phyloP scores from a whole-genome alignment of 2,329 filamentous ascomycete genomes.

The Fusarium sp. region DNA sequence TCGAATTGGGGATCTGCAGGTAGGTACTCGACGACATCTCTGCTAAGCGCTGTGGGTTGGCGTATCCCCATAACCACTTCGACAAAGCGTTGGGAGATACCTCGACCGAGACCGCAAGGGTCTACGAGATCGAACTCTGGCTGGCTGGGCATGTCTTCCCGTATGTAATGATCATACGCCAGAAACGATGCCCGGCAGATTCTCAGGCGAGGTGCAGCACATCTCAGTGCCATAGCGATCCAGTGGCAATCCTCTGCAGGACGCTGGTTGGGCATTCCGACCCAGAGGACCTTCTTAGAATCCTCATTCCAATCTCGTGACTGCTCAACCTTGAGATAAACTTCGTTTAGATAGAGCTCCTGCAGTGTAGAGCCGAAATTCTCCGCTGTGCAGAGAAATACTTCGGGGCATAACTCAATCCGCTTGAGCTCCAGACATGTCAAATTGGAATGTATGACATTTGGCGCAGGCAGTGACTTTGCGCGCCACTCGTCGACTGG shows the following conservation, averaged over 20 bases:
- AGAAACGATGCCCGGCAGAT: constrained; percentile 59
- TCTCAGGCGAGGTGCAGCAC: constrained; percentile 51
- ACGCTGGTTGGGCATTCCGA: constrained; percentile 58
- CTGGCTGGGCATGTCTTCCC: constrained; percentile 47
- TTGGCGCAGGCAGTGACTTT: constrained; percentile 54
- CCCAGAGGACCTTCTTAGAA: constrained; percentile 56
- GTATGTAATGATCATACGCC: constrained; percentile 57
- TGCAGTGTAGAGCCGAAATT: constrained; percentile 55
- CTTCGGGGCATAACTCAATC: constrained; percentile 54
- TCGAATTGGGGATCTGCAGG: constrained; percentile 48
- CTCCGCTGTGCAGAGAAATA: constrained; percentile 51
- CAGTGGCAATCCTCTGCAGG: constrained; percentile 54
- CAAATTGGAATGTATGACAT: constrained; percentile 53
- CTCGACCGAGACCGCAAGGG: constrained; percentile 56
- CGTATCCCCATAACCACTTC: constrained; percentile 57
- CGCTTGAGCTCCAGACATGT: constrained; percentile 59
- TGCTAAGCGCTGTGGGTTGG: constrained; percentile 53
- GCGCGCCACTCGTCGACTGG: constrained; percentile 56
- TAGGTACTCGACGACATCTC: constrained; percentile 52
- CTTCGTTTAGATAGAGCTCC: constrained; percentile 60
- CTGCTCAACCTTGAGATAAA: constrained; percentile 59
- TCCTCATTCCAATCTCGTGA: constrained; percentile 51
- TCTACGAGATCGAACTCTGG: constrained; percentile 57
- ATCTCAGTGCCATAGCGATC: constrained; percentile 58
- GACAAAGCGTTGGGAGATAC: constrained; percentile 60